These are phyloP conservation scores for Vickermania spadyakhi DNA, from an alignment of 208 protist species.

Conservation along the genomic window DNA sequence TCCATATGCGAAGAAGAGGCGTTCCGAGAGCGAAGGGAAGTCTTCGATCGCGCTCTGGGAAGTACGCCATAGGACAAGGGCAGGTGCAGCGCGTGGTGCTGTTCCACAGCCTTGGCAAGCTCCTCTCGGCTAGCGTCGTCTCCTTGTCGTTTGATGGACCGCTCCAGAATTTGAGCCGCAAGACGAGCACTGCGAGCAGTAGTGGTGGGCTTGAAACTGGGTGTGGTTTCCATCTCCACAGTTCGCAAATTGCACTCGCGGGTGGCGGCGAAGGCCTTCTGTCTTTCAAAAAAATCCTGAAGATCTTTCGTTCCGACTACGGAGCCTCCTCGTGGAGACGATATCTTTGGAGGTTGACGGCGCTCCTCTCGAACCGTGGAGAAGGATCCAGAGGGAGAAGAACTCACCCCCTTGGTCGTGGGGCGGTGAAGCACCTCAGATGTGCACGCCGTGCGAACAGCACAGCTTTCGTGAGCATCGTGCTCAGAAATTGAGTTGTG, in stretches of 20 bases:
- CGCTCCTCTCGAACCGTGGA: too few relatives aligned
- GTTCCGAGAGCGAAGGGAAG: too few relatives aligned
- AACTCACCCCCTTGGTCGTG: too few relatives aligned
- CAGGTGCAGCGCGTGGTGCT: conserved; percentile 16
- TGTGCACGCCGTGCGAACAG: too few relatives aligned
- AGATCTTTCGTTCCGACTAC: not conserved
- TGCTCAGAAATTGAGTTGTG: too few relatives aligned
- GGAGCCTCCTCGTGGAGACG: too few relatives aligned
- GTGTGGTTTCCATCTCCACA: not conserved
- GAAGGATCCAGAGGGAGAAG: too few relatives aligned
- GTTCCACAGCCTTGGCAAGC: conserved; percentile 17
- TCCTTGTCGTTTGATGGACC: not conserved
- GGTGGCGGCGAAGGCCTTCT: not conserved
- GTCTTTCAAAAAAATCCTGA: not conserved
- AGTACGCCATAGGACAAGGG: conserved; percentile 12
- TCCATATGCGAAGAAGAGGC: not conserved
- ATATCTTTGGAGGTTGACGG: too few relatives aligned
- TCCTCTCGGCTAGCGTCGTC: not conserved
- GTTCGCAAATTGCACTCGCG: not conserved
- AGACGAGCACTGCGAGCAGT: not conserved
- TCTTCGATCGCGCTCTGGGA: conserved; percentile 47
- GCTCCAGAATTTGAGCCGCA: not conserved
- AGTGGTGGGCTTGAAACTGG: not conserved
- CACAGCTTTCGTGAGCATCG: too few relatives aligned
- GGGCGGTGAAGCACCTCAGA: too few relatives aligned